phyloP scores from a whole-genome alignment of 208 protist species.

The Naegleria lovaniensis region DNA sequence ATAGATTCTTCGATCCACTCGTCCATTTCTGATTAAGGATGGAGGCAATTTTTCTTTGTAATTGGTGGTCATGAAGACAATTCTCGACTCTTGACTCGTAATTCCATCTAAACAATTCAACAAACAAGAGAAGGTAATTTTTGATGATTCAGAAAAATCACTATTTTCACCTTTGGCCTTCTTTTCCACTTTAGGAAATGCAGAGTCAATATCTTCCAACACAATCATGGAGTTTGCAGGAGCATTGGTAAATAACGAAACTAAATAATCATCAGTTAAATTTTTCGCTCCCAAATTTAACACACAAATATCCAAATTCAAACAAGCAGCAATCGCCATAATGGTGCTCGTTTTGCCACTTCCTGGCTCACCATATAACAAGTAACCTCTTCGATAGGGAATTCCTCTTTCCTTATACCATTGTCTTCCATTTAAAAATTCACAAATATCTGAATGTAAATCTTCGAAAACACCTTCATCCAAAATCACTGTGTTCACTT shows the following conservation, averaged over 20 bases:
- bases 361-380: constrained; percentile 45
- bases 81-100: constrained; percentile 67
- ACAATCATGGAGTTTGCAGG: constrained; percentile 74
- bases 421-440: neutral
- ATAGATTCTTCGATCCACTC: constrained; percentile 75
- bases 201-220: constrained; percentile 89
- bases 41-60: constrained; percentile 74
- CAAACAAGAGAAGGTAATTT: constrained; percentile 77
- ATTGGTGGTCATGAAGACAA: constrained; percentile 88
- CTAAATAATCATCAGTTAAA: constrained; percentile 74
- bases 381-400: constrained; percentile 39
- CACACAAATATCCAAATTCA: constrained; percentile 81
- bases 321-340: constrained; percentile 75
- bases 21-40: constrained; percentile 68
- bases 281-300: constrained; percentile 72
- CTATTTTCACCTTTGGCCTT: neutral
- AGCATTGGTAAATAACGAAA: constrained; percentile 66
- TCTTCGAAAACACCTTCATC: neutral
- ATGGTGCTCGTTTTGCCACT: constrained; percentile 78
- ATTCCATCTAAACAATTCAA: constrained; percentile 92
- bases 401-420: neutral
- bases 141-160: neutral
- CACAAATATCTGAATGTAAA: neutral
- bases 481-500: neutral
- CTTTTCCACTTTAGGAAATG: constrained; percentile 56